Evolutionary conservation across 148 eudicot species (phyloP).

Genomic region (Salicornia ramosissima): DNA sequence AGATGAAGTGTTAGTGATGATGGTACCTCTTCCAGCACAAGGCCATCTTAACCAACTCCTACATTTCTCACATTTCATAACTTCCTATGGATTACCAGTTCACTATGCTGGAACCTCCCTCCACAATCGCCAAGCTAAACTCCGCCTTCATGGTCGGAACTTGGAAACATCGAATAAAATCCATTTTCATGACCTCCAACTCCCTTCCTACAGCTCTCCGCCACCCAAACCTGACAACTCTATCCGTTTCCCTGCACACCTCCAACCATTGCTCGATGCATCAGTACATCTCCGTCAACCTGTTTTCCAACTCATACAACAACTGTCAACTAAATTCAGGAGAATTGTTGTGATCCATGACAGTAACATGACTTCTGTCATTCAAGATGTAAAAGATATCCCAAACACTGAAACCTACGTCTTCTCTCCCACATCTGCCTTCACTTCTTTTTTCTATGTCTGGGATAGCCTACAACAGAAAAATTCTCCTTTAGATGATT

Average conservation of each 20-base stretch:
- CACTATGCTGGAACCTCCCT: constrained; percentile 34
- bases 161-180: neutral
- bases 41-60: constrained; percentile 63
- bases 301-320: constrained; percentile 15
- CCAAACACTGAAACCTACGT: constrained; percentile 52
- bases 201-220: constrained; percentile 24
- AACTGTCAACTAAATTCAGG: constrained; percentile 29
- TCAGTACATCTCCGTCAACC: constrained; percentile 23
- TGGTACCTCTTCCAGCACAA: constrained; percentile 49
- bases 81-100: constrained; percentile 37
- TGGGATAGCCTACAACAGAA: constrained; percentile 37
- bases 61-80: constrained; percentile 39
- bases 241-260: constrained; percentile 24
- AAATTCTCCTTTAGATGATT: constrained; percentile 24
- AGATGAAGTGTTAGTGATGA: constrained; percentile 30
- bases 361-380: constrained; percentile 39
- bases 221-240: constrained; percentile 10
- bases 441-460: constrained; percentile 20
- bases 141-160: constrained; percentile 24
- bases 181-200: constrained; percentile 25
- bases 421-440: constrained; percentile 44
- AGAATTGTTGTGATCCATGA: constrained; percentile 49
- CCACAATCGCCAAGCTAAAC: constrained; percentile 36
- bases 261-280: constrained; percentile 24
- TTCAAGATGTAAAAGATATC: constrained; percentile 37